Evolutionary conservation across 2,329 filamentous ascomycete species (phyloP), one percentile per base, ranked within the genome.

Genomic region (Rutstroemia sp.): DNA sequence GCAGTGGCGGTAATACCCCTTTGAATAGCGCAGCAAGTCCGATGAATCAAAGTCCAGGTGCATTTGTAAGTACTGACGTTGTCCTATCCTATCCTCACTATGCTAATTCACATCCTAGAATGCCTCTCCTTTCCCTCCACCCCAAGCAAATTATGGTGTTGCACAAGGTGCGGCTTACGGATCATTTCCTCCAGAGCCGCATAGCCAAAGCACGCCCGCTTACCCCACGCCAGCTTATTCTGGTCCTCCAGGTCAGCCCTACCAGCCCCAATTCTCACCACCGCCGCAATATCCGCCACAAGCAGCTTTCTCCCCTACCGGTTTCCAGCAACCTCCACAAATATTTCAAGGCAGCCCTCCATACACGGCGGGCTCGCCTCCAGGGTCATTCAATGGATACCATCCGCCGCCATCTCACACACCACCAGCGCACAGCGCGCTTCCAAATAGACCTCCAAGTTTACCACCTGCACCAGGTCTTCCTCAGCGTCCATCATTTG

Each of bases 401-500:
- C 72, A 73, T 61, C 70, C 68, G 25, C 70, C 72, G 19, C 70
- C 68, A 48, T 71, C 68, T 23, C 71, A 75, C 59, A 75, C 73
- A 8, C 74, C 66, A 41, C 67, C 65, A 12, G 57, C 59, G 9
- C 61, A 58, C 56, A 61, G 75, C 47, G 73, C 73, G 27, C 73
- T 76, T 47, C 74, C 76, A 14, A 73, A 73, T 48, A 73, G 78
- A 61, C 77, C 79, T 52, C 77, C 75, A 57, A 80, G 77, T 64
- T 70, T 82, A 48, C 79, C 79, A n/a, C 67, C 73, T 49, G 76
- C 78, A 14, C 75, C 80, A 21, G 79, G 81, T 56, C 74, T 86
- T 45, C 83, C 83, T 3, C 80, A 83, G 61, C 76, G 83, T 52
- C 83, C 83, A 16, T 73, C 76, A 10, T 82, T 84, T 65, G 76